Evolutionary conservation across 495 filamentous ascomycete species (phyloP).

Genomic region (Recurvomyces mirabilis): DNA sequence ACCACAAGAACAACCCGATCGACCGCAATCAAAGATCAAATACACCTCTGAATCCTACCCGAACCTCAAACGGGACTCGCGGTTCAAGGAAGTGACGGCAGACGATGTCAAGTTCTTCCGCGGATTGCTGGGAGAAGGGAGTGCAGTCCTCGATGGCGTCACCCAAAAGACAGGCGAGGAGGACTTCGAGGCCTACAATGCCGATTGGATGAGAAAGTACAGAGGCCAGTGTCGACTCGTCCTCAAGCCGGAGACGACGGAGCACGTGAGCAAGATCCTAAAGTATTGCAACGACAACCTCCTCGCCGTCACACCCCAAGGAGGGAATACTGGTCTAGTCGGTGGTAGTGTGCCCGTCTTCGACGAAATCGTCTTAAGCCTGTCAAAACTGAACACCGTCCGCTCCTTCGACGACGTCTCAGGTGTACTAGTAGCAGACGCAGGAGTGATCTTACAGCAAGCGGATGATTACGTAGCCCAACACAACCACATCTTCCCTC

Average conservation of each 20-base stretch:
- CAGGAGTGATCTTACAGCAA: slow-evolving; percentile 80
- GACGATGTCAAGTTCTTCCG: slow-evolving; percentile 77
- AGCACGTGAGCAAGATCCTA: slow-evolving; percentile 78
- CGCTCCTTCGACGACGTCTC: slow-evolving; percentile 84
- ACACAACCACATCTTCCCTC: slow-evolving; percentile 74
- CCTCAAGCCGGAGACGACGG: slow-evolving; percentile 67
- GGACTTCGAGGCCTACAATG: slow-evolving; percentile 87
- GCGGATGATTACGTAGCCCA: slow-evolving; percentile 74
- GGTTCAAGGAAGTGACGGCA: slow-evolving; percentile 52
- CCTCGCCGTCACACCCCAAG: slow-evolving; percentile 94
- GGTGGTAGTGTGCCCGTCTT: slow-evolving; percentile 92
- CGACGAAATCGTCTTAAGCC: slow-evolving; percentile 92
- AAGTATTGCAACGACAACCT: slow-evolving; percentile 85
- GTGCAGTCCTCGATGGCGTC: slow-evolving; percentile 75
- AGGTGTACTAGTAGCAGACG: slow-evolving; percentile 80
- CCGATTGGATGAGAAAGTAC: slow-evolving; percentile 99
- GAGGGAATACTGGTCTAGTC: slow-evolving; percentile 90
- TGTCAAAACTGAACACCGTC: slow-evolving; percentile 79
- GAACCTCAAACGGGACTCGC: slow-evolving; percentile 62
- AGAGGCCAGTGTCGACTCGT: slow-evolving; percentile 79
- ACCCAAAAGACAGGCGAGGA: slow-evolving; percentile 48
- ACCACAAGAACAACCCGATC: slow-evolving; percentile 11
- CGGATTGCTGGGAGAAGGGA: slow-evolving; percentile 57
- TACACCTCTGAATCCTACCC: slow-evolving; percentile 48
- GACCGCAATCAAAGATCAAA: slow-evolving; percentile 14